These are phyloP conservation scores for Durusdinium trenchii DNA, from an alignment of 73 alveolate species.

Conservation along the genomic window DNA sequence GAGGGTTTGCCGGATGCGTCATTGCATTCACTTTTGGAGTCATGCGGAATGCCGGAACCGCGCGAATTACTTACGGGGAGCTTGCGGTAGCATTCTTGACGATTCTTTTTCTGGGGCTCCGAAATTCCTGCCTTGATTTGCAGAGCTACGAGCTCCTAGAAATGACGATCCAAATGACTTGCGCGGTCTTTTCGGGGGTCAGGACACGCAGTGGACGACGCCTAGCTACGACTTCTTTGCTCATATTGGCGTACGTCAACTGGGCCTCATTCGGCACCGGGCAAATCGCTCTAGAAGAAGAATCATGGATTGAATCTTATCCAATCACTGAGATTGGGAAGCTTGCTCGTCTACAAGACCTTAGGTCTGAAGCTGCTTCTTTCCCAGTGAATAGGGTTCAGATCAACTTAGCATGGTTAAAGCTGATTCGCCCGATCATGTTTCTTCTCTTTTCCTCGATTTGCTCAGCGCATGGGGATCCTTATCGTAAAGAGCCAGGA, in stretches of 20 bases:
- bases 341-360: neutral
- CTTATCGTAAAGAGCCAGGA: neutral
- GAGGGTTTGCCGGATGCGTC: neutral
- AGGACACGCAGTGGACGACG: neutral
- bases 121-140: slow-evolving; percentile 6
- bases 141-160: slow-evolving; percentile 11
- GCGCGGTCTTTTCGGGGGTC: neutral
- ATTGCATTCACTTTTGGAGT: neutral
- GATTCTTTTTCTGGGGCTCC: neutral
- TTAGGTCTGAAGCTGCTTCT: neutral
- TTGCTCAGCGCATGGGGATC: neutral
- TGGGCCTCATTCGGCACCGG: neutral
- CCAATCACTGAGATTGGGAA: neutral
- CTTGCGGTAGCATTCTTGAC: neutral
- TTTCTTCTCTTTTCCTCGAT: neutral
- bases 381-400: neutral
- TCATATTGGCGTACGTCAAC: neutral
- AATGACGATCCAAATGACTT: neutral
- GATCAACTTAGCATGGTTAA: neutral
- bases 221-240: neutral
- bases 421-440: neutral
- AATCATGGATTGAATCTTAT: neutral
- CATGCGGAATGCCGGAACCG: slow-evolving; percentile 1
- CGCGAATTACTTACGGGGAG: neutral
- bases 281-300: neutral